phyloP scores from a whole-genome alignment of 2,329 filamentous ascomycete genomes.

The Xylaria sp. region DNA sequence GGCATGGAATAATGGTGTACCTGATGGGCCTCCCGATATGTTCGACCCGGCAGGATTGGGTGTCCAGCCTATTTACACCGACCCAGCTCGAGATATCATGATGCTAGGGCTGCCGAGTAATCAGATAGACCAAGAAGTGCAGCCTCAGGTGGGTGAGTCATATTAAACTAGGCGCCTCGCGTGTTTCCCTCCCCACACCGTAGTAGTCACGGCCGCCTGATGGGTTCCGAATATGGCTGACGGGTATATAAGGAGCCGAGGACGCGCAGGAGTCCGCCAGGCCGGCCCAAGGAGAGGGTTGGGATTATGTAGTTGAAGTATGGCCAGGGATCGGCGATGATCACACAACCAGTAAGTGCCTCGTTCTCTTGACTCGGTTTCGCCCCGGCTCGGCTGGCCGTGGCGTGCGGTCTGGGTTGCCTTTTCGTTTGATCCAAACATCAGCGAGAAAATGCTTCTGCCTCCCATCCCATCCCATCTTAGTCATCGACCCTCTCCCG shows the following conservation, averaged over 20 bases:
- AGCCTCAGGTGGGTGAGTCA: slow-evolving; percentile 23
- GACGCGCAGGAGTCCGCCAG: neutral
- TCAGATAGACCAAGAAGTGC: slow-evolving; percentile 9
- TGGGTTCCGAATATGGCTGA: slow-evolving; percentile 9
- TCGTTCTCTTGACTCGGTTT: slow-evolving; percentile 3
- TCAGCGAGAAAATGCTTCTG: too few species aligned
- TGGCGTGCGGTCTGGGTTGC: neutral
- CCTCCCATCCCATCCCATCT: neutral
- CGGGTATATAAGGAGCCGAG: slow-evolving; percentile 25
- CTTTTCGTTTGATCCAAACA: too few species aligned
- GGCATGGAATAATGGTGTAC: neutral
- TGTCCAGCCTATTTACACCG: neutral
- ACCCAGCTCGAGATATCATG: neutral
- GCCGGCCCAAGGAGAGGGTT: slow-evolving; percentile 11
- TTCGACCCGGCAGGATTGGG: neutral
- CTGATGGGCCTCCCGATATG: neutral
- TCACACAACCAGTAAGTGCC: slow-evolving; percentile 28
- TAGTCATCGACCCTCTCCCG: slow-evolving; percentile 1
- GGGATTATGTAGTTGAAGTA: slow-evolving; percentile 40
- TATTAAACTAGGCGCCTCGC: slow-evolving; percentile 1
- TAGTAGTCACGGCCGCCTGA: slow-evolving; percentile 18
- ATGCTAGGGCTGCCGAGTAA: neutral
- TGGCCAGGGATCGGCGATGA: slow-evolving; percentile 30
- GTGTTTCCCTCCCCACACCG: slow-evolving; percentile 5
- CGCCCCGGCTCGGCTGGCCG: neutral